Evolutionary conservation across 2,329 filamentous ascomycete species (phyloP), one percentile per base, ranked within the genome.

Genomic region (Gliomastix tumulicola): DNA sequence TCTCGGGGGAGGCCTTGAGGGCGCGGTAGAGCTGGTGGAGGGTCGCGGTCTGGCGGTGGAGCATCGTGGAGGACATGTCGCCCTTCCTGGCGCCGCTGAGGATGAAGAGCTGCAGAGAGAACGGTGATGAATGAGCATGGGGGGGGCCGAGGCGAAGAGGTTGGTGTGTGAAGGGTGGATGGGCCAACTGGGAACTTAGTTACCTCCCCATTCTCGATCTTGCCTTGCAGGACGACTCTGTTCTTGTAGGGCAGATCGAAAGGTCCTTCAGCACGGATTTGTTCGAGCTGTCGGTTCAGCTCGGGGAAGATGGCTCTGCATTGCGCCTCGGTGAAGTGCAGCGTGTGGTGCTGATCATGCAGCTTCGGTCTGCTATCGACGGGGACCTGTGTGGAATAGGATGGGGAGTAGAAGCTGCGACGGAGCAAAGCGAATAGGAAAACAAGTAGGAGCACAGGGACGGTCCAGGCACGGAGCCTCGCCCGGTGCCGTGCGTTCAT

Each of bases 21-120:
- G 72, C 71, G 40, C 68, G 65, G 48, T 76, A 56, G 43, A 79
- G 61, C 43, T 73, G 68, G 49, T 73, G 65, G 2, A 78, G 62
- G 9, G 67, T 64, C n/a, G 72, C 69, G 25, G 59, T 60, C 34
- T 69, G 66, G 41, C 71, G 68, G 54, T 66, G 36, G 7, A 20
- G 50, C 68, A 71, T 71, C 35, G 65, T 60, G 12, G 46, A 39
- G 7, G 65, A 66, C 18, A 71, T 50, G 32, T 69, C 65, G 8
- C 43, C 48, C 17, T 51, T 53, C 13, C 58, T 52, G 33, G 67
- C 60, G 6, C 60, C 53, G 22, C 63, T 60, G 38, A 72, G 55
- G 37, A 74, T 63, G 43, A 57, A 65, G 11, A 74, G 57, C 58
- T 65, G 43, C 38, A 16, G 35, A 32, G 17, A 35, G 36, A 18